A percentile compares a stretch with the other conserved stretches of the same genome.
Evolutionary conservation across 345 rosid genomes (phyloP).

Genomic region (Sonneratia alba): DNA sequence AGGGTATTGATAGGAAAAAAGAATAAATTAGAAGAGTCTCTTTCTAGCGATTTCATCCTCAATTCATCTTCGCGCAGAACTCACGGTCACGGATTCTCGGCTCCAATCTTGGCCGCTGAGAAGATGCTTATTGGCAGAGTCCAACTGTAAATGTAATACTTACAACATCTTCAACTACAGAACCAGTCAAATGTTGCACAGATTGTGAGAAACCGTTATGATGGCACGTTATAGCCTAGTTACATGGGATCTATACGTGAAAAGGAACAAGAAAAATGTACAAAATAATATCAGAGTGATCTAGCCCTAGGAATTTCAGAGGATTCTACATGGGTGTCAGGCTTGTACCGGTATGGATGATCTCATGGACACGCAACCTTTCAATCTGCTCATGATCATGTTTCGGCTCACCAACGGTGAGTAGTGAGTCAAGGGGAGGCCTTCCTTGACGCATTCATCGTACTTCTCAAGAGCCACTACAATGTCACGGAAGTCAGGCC

Average conservation of each 20-base stretch:
- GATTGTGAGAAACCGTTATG: neutral
- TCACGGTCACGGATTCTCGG: neutral
- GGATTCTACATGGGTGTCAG: constrained; percentile 21
- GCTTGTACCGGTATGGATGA: constrained; percentile 81
- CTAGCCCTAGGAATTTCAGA: neutral
- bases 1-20: neutral
- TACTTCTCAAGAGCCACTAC: constrained; percentile 73
- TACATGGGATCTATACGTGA: neutral
- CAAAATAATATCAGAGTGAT: constrained; percentile 2
- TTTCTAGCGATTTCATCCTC: neutral
- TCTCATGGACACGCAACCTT: constrained; percentile 58
- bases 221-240: neutral
- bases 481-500: constrained; percentile 81
- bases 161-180: neutral
- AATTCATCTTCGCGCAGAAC: neutral
- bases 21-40: neutral
- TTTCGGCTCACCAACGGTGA: constrained; percentile 55
- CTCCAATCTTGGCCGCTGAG: too few relatives aligned
- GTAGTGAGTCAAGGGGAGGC: constrained; percentile 74
- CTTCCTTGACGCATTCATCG: constrained; percentile 81
- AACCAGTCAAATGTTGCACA: neutral
- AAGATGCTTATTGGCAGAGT: too few relatives aligned
- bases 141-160: neutral
- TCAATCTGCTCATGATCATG: constrained; percentile 57
- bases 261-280: neutral